Evolutionary conservation across 768 basidiomycete genomes (phyloP).

Genomic region (Termitomyces sp.): DNA sequence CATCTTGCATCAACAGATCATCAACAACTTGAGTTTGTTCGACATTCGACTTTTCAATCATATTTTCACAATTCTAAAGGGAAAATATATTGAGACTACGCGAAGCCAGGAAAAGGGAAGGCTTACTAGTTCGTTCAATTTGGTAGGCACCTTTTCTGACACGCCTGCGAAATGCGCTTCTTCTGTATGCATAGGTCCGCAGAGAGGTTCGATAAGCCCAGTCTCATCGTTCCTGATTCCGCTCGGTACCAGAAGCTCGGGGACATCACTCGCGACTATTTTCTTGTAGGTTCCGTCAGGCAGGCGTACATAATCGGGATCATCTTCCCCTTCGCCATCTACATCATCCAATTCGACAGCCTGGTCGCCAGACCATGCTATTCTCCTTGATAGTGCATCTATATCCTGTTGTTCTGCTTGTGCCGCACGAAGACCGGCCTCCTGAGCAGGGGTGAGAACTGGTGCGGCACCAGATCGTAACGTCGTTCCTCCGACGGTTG

Average conservation of each 20-base stretch:
- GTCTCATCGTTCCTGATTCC: conserved; percentile 50
- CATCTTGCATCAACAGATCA: conserved; percentile 9
- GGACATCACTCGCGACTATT: conserved; percentile 8
- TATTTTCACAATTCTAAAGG: conserved; percentile 9
- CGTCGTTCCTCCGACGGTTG: conserved; percentile 47
- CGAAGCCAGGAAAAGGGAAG: neutral
- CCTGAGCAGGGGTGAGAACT: conserved; percentile 52
- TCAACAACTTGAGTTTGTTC: conserved; percentile 39
- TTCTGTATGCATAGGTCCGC: conserved; percentile 23
- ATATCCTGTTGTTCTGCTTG: conserved; percentile 55
- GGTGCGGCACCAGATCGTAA: conserved; percentile 24
- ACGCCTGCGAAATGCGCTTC: conserved; percentile 49
- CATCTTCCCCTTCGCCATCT: conserved; percentile 61
- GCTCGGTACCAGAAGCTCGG: conserved; percentile 36
- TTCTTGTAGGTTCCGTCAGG: conserved; percentile 31
- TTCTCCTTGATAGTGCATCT: conserved; percentile 56
- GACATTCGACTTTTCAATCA: conserved; percentile 19
- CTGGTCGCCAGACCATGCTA: conserved; percentile 61
- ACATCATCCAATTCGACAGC: conserved; percentile 43
- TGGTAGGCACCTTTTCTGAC: conserved; percentile 45
- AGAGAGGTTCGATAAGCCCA: conserved; percentile 46
- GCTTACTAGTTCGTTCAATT: conserved; percentile 53
- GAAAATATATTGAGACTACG: neutral
- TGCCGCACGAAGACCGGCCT: conserved; percentile 44
- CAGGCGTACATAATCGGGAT: conserved; percentile 36